Evolutionary conservation across 2,329 filamentous ascomycete genomes (phyloP).

Genomic region (Septoria petroselini): DNA sequence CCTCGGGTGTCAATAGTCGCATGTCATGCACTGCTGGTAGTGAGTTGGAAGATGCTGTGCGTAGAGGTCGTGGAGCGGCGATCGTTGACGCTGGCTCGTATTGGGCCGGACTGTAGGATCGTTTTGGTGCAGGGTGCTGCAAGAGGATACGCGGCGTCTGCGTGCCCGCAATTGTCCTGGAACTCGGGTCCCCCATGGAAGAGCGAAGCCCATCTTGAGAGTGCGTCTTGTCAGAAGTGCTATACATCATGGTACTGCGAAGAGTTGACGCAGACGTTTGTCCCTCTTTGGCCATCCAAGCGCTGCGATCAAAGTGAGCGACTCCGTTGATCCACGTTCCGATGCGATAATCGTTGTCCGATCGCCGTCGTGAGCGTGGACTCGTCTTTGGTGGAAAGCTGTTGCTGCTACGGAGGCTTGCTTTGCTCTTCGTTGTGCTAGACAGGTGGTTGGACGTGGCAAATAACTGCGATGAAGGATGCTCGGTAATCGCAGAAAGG

Average conservation of each 20-base stretch:
- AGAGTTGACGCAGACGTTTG: neutral
- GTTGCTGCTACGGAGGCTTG: conserved; percentile 13
- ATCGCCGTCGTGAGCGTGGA: conserved; percentile 28
- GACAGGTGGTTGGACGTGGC: conserved; percentile 17
- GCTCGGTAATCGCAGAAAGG: conserved; percentile 36
- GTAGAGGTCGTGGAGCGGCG: neutral
- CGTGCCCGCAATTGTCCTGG: too few relatives aligned
- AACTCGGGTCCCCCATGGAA: too few relatives aligned
- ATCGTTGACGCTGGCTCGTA: neutral
- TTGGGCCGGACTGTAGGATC: too few relatives aligned
- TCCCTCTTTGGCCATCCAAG: neutral
- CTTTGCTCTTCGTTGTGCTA: conserved; percentile 12
- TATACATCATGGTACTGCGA: too few relatives aligned
- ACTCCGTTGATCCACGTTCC: conserved; percentile 47
- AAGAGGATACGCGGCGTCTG: too few relatives aligned
- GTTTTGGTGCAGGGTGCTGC: too few relatives aligned
- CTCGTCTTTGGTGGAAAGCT: conserved; percentile 15
- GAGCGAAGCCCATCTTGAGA: too few relatives aligned
- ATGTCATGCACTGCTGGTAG: neutral
- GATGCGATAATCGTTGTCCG: conserved; percentile 36
- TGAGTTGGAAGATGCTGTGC: too few relatives aligned
- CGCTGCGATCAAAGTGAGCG: conserved; percentile 41
- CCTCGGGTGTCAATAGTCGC: neutral
- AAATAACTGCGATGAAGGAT: conserved; percentile 10
- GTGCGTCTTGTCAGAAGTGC: too few relatives aligned